A percentile compares a stretch with the other conserved stretches of the same genome.
phyloP scores from a whole-genome alignment of 306 rosid genomes.

The Alnus glutinosa region DNA sequence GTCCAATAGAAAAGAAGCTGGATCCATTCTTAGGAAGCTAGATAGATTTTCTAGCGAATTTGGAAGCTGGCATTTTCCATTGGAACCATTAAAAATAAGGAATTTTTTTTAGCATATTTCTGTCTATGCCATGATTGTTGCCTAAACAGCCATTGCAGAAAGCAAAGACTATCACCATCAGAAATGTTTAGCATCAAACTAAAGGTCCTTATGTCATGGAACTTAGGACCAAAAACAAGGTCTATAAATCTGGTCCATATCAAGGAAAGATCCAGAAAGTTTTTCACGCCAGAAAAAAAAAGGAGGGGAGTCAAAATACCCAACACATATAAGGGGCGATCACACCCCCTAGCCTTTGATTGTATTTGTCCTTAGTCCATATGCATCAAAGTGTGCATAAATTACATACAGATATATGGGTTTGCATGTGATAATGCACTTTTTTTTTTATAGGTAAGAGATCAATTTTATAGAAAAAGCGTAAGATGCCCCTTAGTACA shows the following conservation, averaged over 20 bases:
- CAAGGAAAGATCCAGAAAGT: not conserved
- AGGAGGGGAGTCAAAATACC: not conserved
- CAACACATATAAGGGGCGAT: not conserved
- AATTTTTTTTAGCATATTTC: not conserved
- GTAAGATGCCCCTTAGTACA: no score
- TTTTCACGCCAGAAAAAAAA: not conserved
- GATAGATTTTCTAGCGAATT: no score
- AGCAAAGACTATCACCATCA: not conserved
- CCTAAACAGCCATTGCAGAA: not conserved
- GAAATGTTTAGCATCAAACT: conserved; percentile 1
- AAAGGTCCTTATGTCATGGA: not conserved
- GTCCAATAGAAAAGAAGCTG: no score
- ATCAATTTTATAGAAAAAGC: no score
- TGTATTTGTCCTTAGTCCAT: not conserved
- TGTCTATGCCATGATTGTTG: not conserved
- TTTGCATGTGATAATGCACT: not conserved
- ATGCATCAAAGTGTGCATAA: not conserved
- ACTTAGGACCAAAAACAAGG: not conserved
- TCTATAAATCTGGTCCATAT: not conserved
- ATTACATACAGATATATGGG: not conserved
- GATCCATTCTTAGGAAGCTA: no score
- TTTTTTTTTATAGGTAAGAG: no score
- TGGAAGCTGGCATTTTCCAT: not conserved
- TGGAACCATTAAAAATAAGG: not conserved
- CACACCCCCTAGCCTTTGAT: not conserved